Percentiles rank a stretch among this genome's conserved stretches.
Evolutionary conservation across 1,139 yeast genomes (phyloP).

Genomic region (Suhomyces taliae): DNA sequence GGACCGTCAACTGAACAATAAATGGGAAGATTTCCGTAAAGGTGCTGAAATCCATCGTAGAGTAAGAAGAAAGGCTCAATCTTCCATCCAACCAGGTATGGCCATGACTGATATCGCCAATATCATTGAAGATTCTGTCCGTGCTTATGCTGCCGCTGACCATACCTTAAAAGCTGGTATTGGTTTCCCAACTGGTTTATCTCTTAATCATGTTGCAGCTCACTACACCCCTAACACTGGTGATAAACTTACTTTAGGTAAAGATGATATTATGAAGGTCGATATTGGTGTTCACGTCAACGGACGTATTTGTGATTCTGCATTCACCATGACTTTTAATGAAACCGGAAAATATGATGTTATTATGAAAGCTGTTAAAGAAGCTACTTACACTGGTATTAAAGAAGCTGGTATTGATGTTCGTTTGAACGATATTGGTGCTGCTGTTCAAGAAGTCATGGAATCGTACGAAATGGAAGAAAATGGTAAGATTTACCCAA

Average conservation of each 20-base stretch:
- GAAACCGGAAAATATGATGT: constrained; percentile 68
- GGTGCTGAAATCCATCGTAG: constrained; percentile 96
- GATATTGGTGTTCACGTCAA: constrained; percentile 97
- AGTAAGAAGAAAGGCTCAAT: constrained; percentile 78
- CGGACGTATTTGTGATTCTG: constrained; percentile 94
- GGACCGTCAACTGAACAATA: constrained; percentile 63
- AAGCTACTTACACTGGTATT: constrained; percentile 92
- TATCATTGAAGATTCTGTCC: constrained; percentile 79
- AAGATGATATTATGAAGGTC: constrained; percentile 94
- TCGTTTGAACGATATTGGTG: constrained; percentile 92
- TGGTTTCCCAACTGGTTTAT: constrained; percentile 97
- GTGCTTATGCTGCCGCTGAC: constrained; percentile 69
- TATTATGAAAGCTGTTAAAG: constrained; percentile 79
- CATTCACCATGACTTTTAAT: constrained; percentile 89
- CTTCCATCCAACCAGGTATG: constrained; percentile 87
- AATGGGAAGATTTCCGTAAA: constrained; percentile 88
- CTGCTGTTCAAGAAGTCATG: constrained; percentile 95
- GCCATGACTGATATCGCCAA: constrained; percentile 87
- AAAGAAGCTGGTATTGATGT: constrained; percentile 95
- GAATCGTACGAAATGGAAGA: constrained; percentile 92
- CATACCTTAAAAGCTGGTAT: constrained; percentile 75
- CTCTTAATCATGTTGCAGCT: constrained; percentile 92
- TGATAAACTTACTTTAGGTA: constrained; percentile 73
- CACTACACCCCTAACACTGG: constrained; percentile 98
- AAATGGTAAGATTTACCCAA: constrained; percentile 80